These are phyloP conservation scores for Populus alba DNA, from an alignment of 345 rosid species.

Conservation along the genomic window DNA sequence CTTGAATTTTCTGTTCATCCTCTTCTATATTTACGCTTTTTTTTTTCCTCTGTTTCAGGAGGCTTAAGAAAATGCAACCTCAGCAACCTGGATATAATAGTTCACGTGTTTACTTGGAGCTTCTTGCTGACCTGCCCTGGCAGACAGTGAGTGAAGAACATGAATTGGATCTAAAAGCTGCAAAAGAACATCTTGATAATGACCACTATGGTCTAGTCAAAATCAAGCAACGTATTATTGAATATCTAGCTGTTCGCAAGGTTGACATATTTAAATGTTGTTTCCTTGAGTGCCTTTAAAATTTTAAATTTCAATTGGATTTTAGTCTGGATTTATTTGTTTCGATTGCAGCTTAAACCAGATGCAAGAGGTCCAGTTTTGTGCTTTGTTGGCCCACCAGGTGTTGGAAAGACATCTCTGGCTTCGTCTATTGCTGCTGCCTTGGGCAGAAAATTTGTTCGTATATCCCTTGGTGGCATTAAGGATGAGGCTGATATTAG, in stretches of 20 bases:
- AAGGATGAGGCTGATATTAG: constrained; percentile 99
- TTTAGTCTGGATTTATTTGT: constrained; percentile 26
- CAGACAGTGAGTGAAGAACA: constrained; percentile 80
- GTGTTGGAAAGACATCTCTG: constrained; percentile 97
- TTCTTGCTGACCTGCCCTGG: constrained; percentile 98
- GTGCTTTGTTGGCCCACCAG: constrained; percentile 99
- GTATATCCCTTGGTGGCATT: constrained; percentile 96
- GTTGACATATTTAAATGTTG: constrained; percentile 33
- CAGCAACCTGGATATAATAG: constrained; percentile 99
- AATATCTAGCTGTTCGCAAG: constrained; percentile 99
- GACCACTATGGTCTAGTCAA: constrained; percentile 89
- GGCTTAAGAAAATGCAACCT: constrained; percentile 98
- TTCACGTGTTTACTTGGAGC: constrained; percentile 91
- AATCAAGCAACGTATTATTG: constrained; percentile 95
- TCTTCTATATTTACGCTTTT: neutral
- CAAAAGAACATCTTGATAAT: constrained; percentile 88
- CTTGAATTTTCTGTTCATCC: neutral
- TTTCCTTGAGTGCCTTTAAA: constrained; percentile 1
- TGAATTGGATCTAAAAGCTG: constrained; percentile 81
- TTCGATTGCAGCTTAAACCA: constrained; percentile 80
- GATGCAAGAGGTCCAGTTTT: constrained; percentile 97
- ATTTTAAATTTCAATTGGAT: constrained; percentile 16
- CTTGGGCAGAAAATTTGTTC: constrained; percentile 88
- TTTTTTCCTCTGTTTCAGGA: constrained; percentile 44
- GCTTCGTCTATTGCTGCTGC: constrained; percentile 96